These are phyloP conservation scores for Gossypium trilobum DNA, from an alignment of 441 rosid genomes.

Conservation along the genomic window DNA sequence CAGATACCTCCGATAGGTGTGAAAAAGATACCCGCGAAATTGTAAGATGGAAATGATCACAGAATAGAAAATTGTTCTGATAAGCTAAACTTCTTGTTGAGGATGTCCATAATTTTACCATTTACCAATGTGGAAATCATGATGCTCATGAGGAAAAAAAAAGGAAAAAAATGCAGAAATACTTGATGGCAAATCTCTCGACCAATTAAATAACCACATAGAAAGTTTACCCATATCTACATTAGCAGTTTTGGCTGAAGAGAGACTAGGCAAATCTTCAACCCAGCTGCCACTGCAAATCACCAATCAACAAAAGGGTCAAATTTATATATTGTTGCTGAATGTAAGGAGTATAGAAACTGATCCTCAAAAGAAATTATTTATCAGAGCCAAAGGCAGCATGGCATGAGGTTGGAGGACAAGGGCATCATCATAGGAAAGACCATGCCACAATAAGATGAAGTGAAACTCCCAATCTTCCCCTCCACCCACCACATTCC, in stretches of 20 bases:
- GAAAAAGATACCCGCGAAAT: not conserved
- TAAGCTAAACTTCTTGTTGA: not conserved
- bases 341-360: not conserved
- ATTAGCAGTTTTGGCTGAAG: slow-evolving; percentile 15
- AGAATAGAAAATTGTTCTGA: not conserved
- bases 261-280: slow-evolving; percentile 18
- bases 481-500: not conserved
- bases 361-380: not conserved
- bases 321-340: not conserved
- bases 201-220: not conserved
- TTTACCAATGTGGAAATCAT: not conserved
- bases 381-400: slow-evolving; percentile 1
- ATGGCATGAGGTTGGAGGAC: slow-evolving; percentile 1
- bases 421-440: not conserved
- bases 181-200: not conserved
- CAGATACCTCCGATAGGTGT: not conserved
- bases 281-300: slow-evolving; percentile 66
- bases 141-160: not conserved
- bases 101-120: not conserved
- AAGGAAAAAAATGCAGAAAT: not conserved
- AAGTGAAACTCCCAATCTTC: not conserved
- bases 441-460: not conserved
- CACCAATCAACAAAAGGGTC: slow-evolving; percentile 20
- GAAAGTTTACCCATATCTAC: slow-evolving; percentile 20
- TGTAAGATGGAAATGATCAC: not conserved